Conservation (phyloP, 495 filamentous ascomycete genomes). For the Aspergillus diversus region DNA sequence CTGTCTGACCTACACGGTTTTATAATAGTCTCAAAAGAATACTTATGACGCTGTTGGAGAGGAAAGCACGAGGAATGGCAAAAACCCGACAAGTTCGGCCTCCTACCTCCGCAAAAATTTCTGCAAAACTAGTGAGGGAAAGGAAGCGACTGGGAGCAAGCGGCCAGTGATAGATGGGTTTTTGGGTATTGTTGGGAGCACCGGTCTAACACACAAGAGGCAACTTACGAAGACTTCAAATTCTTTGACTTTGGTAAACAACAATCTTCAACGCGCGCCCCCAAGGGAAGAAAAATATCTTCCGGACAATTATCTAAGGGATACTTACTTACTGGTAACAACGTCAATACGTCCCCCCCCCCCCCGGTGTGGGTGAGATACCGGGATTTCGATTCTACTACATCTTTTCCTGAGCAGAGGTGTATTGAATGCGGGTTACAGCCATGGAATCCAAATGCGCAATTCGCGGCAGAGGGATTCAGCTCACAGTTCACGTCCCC, state of each 20-base stretch:
- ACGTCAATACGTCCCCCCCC: not conserved
- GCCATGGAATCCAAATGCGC: slow-evolving; percentile 1
- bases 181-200: no score
- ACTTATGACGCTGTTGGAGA: not conserved
- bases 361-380: slow-evolving; percentile 14
- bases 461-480: not conserved
- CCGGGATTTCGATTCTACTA: slow-evolving; percentile 10
- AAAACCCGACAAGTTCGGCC: not conserved
- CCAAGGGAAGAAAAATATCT: no score
- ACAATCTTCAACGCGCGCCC: no score
- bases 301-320: not conserved
- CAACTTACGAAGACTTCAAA: no score
- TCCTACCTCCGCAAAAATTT: not conserved
- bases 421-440: not conserved
- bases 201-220: no score
- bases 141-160: not conserved
- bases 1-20: not conserved
- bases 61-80: not conserved
- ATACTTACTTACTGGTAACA: slow-evolving; percentile 22
- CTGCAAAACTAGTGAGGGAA: not conserved
- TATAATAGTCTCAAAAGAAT: not conserved
- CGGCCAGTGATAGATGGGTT: no score
- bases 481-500: not conserved
- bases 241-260: no score
- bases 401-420: slow-evolving; percentile 20